These are phyloP conservation scores for Samsoniella hepiali DNA, from an alignment of 2,329 filamentous ascomycete genomes.

Conservation along the genomic window DNA sequence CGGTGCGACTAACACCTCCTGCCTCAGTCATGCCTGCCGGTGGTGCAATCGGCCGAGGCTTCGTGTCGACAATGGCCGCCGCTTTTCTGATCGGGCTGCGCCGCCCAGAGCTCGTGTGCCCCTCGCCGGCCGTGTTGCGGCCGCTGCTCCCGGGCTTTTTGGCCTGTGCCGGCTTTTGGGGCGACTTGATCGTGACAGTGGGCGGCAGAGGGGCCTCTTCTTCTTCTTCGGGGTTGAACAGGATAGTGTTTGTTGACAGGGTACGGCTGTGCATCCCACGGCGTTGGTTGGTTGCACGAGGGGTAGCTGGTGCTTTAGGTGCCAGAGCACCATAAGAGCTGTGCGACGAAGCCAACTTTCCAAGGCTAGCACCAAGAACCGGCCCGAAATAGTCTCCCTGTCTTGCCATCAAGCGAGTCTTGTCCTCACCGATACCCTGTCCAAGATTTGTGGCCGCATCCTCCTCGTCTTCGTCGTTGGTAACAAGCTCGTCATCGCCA, in stretches of 20 bases:
- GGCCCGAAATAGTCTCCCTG: conserved; percentile 17
- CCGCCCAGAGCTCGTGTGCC: conserved; percentile 24
- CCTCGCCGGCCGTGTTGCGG: conserved; percentile 25
- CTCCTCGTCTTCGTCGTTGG: conserved; percentile 70
- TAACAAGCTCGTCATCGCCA: conserved; percentile 85
- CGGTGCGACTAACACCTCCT: conserved; percentile 39
- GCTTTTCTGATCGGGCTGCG: conserved; percentile 46
- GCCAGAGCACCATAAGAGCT: conserved; percentile 27
- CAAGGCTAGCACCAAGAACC: conserved; percentile 24
- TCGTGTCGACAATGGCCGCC: conserved; percentile 43
- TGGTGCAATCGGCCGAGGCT: conserved; percentile 56
- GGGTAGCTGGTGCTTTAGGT: conserved; percentile 30
- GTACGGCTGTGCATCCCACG: conserved; percentile 64
- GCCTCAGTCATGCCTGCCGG: conserved; percentile 35
- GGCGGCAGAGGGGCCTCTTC: conserved; percentile 28
- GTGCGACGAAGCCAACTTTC: conserved; percentile 35
- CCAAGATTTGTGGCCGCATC: conserved; percentile 46
- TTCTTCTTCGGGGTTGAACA: conserved; percentile 67
- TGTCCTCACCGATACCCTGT: conserved; percentile 30
- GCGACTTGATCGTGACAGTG: conserved; percentile 44
- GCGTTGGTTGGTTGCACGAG: conserved; percentile 33
- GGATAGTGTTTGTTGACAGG: conserved; percentile 75
- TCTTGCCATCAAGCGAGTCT: conserved; percentile 32
- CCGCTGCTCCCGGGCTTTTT: conserved; percentile 39
- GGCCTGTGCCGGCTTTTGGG: conserved; percentile 31